phyloP scores from a whole-genome alignment of 345 rosid species.

The Pugionium dolabratum region DNA sequence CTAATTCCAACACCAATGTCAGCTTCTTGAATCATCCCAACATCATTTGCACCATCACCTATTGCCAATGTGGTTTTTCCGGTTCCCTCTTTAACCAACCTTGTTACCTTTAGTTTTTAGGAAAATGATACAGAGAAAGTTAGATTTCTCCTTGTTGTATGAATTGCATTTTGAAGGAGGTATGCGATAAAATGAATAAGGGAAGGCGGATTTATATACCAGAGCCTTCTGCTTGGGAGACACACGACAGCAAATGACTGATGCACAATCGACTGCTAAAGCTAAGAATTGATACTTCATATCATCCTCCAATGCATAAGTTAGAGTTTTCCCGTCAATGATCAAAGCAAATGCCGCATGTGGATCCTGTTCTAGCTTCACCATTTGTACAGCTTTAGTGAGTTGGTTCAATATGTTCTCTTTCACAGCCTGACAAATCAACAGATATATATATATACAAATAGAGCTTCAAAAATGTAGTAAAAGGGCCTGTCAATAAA shows the following conservation, averaged over 20 bases:
- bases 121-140: background rate
- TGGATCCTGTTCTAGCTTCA: conserved; percentile 87
- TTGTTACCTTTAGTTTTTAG: conserved; percentile 57
- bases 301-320: conserved; percentile 81
- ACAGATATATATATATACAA: conserved; percentile 20
- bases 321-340: conserved; percentile 84
- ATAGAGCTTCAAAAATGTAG: conserved; percentile 8
- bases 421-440: conserved; percentile 60
- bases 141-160: background rate
- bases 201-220: conserved; percentile 44
- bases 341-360: conserved; percentile 94
- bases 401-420: conserved; percentile 75
- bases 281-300: conserved; percentile 80
- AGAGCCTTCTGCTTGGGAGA: conserved; percentile 98
- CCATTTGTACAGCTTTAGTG: conserved; percentile 78
- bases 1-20: conserved; percentile 98
- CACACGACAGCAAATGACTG: conserved; percentile 97
- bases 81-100: conserved; percentile 91
- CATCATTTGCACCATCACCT: conserved; percentile 99
- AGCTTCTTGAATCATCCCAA: conserved; percentile 99
- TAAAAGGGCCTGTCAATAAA: conserved; percentile 1
- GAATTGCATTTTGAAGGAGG: background rate
- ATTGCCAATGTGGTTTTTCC: conserved; percentile 89
- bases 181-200: background rate
- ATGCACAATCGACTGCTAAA: conserved; percentile 90